phyloP scores from a whole-genome alignment of 2,329 filamentous ascomycete species.

The Penicillium polonicum region DNA sequence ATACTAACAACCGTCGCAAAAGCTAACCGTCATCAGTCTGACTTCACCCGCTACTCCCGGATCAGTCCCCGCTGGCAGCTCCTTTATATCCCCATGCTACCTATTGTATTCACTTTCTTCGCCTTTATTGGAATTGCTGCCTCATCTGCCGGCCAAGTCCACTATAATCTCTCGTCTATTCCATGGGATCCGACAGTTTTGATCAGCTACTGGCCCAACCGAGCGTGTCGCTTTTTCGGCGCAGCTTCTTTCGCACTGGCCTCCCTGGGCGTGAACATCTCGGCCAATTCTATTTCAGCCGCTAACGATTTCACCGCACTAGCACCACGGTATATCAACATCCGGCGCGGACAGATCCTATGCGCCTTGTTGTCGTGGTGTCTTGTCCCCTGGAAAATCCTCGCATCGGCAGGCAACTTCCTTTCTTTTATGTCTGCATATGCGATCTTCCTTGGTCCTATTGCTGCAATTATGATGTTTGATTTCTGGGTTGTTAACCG shows the following conservation, averaged over 20 bases:
- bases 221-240: slow-evolving; percentile 50
- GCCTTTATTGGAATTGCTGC: slow-evolving; percentile 48
- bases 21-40: slow-evolving; percentile 36
- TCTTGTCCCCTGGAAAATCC: slow-evolving; percentile 66
- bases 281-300: slow-evolving; percentile 50
- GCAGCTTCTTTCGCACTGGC: slow-evolving; percentile 56
- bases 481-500: slow-evolving; percentile 61
- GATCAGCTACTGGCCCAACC: slow-evolving; percentile 41
- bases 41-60: slow-evolving; percentile 57
- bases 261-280: slow-evolving; percentile 57
- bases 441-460: slow-evolving; percentile 64
- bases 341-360: slow-evolving; percentile 56
- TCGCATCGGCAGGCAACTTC: slow-evolving; percentile 58
- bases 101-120: slow-evolving; percentile 55
- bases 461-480: slow-evolving; percentile 59
- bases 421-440: slow-evolving; percentile 67
- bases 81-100: slow-evolving; percentile 53
- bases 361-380: slow-evolving; percentile 58
- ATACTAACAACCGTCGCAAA: background rate
- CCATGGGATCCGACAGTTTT: slow-evolving; percentile 48
- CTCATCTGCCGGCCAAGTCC: slow-evolving; percentile 42
- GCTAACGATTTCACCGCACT: slow-evolving; percentile 59
- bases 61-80: slow-evolving; percentile 51
- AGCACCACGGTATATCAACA: slow-evolving; percentile 55
- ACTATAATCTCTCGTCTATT: slow-evolving; percentile 35